Evolutionary conservation across 1,139 yeast species (phyloP).

Genomic region (Yamadazyma sp.): DNA sequence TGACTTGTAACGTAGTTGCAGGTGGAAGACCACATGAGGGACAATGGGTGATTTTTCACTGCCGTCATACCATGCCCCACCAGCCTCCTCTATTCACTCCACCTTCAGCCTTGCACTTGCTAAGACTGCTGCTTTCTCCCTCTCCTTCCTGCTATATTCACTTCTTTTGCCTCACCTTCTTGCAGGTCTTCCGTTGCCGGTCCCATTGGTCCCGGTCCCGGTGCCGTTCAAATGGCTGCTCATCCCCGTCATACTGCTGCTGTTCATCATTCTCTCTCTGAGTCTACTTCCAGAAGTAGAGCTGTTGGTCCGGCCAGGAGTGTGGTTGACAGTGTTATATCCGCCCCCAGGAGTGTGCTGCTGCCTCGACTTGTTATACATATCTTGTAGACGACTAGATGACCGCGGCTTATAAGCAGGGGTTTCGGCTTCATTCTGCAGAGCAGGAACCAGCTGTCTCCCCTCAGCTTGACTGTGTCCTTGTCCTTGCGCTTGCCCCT

Average conservation of each 20-base stretch:
- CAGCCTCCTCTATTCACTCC: no score
- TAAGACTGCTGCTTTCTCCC: no score
- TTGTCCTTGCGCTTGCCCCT: slow-evolving; percentile 17
- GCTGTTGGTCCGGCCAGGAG: slow-evolving; percentile 28
- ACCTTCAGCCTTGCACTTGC: no score
- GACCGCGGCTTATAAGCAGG: slow-evolving; percentile 31
- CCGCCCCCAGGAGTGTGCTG: slow-evolving; percentile 40
- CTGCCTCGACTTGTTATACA: slow-evolving; percentile 46
- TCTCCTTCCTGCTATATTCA: no score
- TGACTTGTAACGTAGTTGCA: background rate
- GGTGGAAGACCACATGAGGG: no score
- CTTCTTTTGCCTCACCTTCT: no score
- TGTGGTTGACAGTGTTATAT: slow-evolving; percentile 24
- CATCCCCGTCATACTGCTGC: slow-evolving; percentile 19
- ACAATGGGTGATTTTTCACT: no score
- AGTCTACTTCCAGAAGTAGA: slow-evolving; percentile 34
- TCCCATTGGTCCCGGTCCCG: background rate
- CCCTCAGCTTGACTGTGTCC: slow-evolving; percentile 2
- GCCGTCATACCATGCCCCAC: no score
- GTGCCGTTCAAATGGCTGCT: slow-evolving; percentile 11
- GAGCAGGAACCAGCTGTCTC: slow-evolving; percentile 11
- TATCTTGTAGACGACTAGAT: slow-evolving; percentile 40
- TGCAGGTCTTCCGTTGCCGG: no score
- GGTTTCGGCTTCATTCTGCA: slow-evolving; percentile 3
- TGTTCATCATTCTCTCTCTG: slow-evolving; percentile 38